Percentiles rank a stretch among this genome's conserved stretches.
Conservation (phyloP, 2,329 filamentous ascomycete genomes). For the Arthroderma uncinatum region DNA sequence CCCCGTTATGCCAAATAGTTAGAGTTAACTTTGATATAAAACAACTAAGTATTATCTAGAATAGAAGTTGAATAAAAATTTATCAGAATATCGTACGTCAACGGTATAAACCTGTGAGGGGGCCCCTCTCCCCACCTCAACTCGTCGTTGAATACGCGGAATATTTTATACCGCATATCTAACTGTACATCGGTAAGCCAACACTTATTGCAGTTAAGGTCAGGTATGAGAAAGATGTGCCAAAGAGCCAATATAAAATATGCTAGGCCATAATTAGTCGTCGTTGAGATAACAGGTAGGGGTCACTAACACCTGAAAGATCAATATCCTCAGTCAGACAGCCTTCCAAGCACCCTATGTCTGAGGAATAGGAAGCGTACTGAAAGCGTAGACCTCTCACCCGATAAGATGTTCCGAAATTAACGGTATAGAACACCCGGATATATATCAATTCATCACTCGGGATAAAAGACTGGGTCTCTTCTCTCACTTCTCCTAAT, state of each 20-base stretch:
- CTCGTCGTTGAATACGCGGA: too few species aligned
- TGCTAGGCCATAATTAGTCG: not conserved
- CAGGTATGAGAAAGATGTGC: not conserved
- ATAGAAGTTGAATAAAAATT: too few species aligned
- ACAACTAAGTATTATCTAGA: too few species aligned
- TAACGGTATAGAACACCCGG: not conserved
- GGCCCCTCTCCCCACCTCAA: too few species aligned
- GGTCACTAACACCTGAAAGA: not conserved
- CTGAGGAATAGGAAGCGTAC: not conserved
- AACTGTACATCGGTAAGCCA: too few species aligned
- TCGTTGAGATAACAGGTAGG: not conserved
- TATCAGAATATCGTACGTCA: too few species aligned
- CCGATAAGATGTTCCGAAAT: not conserved
- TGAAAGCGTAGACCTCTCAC: constrained; percentile 1
- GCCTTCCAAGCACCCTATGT: not conserved
- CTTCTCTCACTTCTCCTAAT: not conserved
- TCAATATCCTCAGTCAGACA: not conserved
- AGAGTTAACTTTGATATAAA: too few species aligned
- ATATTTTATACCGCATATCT: too few species aligned
- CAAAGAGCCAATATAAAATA: not conserved
- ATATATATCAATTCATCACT: not conserved
- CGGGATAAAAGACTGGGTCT: not conserved
- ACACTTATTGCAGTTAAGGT: not conserved
- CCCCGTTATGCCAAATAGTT: too few species aligned
- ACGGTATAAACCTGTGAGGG: too few species aligned